phyloP scores from a whole-genome alignment of 2,329 filamentous ascomycete species.

The Cladosporium cucumerinum region DNA sequence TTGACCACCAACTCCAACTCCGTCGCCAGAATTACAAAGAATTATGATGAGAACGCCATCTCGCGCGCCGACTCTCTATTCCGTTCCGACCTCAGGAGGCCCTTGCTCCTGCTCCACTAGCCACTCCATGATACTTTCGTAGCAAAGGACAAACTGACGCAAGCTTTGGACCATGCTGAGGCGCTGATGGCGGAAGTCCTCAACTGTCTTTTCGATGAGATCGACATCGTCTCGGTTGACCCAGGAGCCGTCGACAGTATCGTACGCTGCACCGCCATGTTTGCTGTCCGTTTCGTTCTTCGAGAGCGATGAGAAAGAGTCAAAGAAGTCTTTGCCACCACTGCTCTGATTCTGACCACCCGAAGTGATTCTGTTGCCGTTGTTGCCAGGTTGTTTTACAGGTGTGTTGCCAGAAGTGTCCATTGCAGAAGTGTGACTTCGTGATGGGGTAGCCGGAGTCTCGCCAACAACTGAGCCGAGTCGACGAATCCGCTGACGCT shows the following conservation, averaged over 20 bases:
- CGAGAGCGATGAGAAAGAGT: conserved; percentile 19
- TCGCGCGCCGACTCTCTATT: not conserved
- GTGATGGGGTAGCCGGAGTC: not conserved
- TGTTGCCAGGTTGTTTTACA: not conserved
- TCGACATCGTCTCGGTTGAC: conserved; percentile 69
- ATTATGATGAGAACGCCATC: not conserved
- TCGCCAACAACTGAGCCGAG: conserved; percentile 19
- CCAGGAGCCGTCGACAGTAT: conserved; percentile 53
- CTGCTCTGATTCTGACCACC: not conserved
- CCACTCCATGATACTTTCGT: conserved; percentile 93
- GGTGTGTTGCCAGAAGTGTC: conserved; percentile 34
- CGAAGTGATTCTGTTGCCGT: not conserved
- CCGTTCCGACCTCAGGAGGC: not conserved
- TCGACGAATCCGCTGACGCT: conserved; percentile 62
- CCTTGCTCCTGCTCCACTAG: conserved; percentile 47
- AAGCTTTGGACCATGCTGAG: conserved; percentile 96
- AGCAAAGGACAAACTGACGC: conserved; percentile 90
- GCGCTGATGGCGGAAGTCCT: conserved; percentile 83
- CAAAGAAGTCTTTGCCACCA: conserved; percentile 28
- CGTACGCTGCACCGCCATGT: not conserved
- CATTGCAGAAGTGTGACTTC: conserved; percentile 43
- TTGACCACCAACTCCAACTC: not conserved
- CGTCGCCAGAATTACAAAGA: not conserved
- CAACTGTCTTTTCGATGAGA: conserved; percentile 79
- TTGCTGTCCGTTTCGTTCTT: conserved; percentile 30